Evolutionary conservation across 768 basidiomycete species (phyloP).

Genomic region (Mycena filopes): DNA sequence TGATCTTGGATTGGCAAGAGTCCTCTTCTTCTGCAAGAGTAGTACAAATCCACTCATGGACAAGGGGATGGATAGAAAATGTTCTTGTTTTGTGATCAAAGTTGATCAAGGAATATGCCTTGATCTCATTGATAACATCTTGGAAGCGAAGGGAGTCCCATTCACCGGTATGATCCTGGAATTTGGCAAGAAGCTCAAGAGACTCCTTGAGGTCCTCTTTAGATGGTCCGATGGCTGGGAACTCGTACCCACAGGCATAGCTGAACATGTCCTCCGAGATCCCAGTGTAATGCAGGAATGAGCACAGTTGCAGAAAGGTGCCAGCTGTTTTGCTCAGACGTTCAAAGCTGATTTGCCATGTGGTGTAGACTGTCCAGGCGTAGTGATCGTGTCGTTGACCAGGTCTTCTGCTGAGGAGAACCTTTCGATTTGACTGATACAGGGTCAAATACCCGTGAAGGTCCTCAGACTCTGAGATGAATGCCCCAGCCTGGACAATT

Average conservation of each 20-base stretch:
- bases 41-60: too few species aligned
- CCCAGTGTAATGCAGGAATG: background rate
- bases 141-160: background rate
- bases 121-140: too few species aligned
- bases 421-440: background rate
- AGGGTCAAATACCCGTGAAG: too few species aligned
- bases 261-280: background rate
- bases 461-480: too few species aligned
- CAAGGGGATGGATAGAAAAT: too few species aligned
- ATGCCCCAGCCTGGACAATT: too few species aligned
- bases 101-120: too few species aligned
- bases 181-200: background rate
- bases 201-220: background rate
- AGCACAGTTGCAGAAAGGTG: background rate
- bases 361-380: too few species aligned
- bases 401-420: background rate
- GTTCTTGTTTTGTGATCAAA: too few species aligned
- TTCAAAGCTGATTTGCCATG: background rate
- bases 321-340: background rate
- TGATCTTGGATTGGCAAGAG: too few species aligned
- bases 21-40: too few species aligned
- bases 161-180: background rate
- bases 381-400: background rate
- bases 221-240: background rate
- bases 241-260: background rate